Conservation (phyloP, 345 rosid genomes). For the Rhizophora mangle region DNA sequence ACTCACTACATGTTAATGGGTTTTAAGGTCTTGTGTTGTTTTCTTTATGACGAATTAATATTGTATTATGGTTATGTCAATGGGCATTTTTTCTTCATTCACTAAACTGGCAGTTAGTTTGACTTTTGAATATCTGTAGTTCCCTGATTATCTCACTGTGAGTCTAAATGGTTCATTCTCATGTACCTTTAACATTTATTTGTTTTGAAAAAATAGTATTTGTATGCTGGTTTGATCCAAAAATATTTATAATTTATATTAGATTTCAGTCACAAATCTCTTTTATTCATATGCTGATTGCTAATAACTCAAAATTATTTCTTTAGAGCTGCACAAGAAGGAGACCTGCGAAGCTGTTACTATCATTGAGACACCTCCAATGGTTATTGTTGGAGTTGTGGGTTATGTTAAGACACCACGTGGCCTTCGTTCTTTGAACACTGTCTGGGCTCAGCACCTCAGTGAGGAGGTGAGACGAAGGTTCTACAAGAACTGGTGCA, state of each 20-base stretch:
- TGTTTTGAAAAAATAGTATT: too few species aligned
- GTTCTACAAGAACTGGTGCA: slow-evolving; percentile 84
- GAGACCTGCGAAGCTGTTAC: slow-evolving; percentile 93
- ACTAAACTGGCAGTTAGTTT: too few species aligned
- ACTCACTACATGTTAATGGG: too few species aligned
- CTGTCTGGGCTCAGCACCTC: slow-evolving; percentile 89
- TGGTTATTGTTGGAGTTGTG: slow-evolving; percentile 83
- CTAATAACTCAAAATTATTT: not conserved
- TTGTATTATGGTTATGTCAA: too few species aligned
- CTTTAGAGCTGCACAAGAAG: slow-evolving; percentile 86
- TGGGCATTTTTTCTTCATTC: too few species aligned
- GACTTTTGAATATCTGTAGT: too few species aligned
- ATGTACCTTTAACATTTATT: too few species aligned
- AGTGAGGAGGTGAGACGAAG: slow-evolving; percentile 78
- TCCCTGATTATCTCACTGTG: not conserved
- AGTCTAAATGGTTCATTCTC: not conserved
- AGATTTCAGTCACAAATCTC: too few species aligned
- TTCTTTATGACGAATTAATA: too few species aligned
- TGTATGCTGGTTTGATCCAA: too few species aligned
- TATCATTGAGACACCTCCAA: slow-evolving; percentile 72
- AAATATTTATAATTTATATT: too few species aligned
- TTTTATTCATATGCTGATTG: not conserved
- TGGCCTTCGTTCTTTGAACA: slow-evolving; percentile 65
- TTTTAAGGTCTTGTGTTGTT: too few species aligned
- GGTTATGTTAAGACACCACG: slow-evolving; percentile 75